These are phyloP conservation scores for Podaxis mareebaensis DNA, from an alignment of 768 basidiomycete genomes.

Conservation along the genomic window DNA sequence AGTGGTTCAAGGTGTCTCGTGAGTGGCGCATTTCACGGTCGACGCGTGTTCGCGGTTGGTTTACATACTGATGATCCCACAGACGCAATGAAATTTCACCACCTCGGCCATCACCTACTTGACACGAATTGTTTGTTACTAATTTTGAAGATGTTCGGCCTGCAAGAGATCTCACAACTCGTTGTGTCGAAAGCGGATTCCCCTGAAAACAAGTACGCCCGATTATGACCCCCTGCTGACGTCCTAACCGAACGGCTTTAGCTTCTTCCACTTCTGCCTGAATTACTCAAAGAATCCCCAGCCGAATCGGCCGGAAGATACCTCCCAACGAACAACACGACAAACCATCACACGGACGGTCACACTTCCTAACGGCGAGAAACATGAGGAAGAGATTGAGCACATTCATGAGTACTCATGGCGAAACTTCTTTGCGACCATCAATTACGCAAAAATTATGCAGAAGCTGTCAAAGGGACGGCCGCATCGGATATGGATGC, in stretches of 20 bases:
- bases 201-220: conserved; percentile 73
- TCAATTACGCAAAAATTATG: conserved; percentile 98
- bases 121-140: conserved; percentile 94
- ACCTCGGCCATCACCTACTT: conserved; percentile 91
- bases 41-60: background rate
- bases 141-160: conserved; percentile 97
- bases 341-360: conserved; percentile 58
- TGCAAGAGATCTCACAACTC: conserved; percentile 84
- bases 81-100: conserved; percentile 99
- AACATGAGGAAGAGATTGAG: conserved; percentile 85
- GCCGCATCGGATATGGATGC: conserved; percentile 91
- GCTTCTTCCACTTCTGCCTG: conserved; percentile 96
- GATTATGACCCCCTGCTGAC: background rate
- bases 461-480: conserved; percentile 96
- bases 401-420: conserved; percentile 94
- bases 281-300: conserved; percentile 72
- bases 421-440: conserved; percentile 96
- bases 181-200: conserved; percentile 90
- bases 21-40: conserved; percentile 32
- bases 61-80: conserved; percentile 5
- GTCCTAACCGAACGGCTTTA: conserved; percentile 31
- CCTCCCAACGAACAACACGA: conserved; percentile 58
- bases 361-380: conserved; percentile 70
- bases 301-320: conserved; percentile 61
- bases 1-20: conserved; percentile 99